phyloP scores from a whole-genome alignment of 1,284 basidiomycete genomes.

The Amylostereum areolatum region DNA sequence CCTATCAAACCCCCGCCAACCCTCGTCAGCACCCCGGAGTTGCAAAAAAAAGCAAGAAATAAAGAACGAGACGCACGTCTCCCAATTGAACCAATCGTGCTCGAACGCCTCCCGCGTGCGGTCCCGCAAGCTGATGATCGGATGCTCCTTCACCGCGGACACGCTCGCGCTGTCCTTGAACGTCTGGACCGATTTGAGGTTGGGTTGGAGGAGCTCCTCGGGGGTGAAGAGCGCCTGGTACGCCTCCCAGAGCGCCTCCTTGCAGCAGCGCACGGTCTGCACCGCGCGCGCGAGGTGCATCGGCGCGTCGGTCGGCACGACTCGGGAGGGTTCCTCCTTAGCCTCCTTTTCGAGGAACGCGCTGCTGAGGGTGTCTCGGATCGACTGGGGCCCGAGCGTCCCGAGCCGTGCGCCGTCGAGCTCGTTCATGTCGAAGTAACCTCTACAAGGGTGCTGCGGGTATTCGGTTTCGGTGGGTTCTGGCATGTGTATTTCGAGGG shows the following conservation, averaged over 20 bases:
- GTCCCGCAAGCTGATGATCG: conserved; percentile 6
- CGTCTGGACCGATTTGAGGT: too few relatives aligned
- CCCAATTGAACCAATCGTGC: conserved; percentile 61
- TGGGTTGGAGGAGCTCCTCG: conserved; percentile 7
- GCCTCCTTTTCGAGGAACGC: conserved; percentile 5
- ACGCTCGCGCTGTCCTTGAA: neutral
- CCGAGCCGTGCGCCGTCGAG: neutral
- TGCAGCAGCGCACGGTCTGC: conserved; percentile 50
- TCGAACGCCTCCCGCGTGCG: conserved; percentile 56
- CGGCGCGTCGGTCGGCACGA: conserved; percentile 37
- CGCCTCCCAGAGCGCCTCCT: conserved; percentile 62
- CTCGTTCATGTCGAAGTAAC: neutral
- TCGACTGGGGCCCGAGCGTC: conserved; percentile 3
- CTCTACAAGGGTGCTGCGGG: conserved; percentile 1
- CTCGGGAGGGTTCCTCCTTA: conserved; percentile 19
- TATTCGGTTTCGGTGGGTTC: conserved; percentile 27
- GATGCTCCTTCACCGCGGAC: conserved; percentile 2
- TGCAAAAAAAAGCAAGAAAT: neutral
- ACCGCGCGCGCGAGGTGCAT: conserved; percentile 62
- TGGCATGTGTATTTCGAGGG: conserved; percentile 51
- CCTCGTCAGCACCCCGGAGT: neutral
- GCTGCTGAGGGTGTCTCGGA: neutral
- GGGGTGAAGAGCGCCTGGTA: conserved; percentile 45
- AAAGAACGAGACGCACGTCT: conserved; percentile 39
- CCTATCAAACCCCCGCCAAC: conserved; percentile 26